Evolutionary conservation across 495 filamentous ascomycete species (phyloP).

Genomic region (Lichenothelia convexa): DNA sequence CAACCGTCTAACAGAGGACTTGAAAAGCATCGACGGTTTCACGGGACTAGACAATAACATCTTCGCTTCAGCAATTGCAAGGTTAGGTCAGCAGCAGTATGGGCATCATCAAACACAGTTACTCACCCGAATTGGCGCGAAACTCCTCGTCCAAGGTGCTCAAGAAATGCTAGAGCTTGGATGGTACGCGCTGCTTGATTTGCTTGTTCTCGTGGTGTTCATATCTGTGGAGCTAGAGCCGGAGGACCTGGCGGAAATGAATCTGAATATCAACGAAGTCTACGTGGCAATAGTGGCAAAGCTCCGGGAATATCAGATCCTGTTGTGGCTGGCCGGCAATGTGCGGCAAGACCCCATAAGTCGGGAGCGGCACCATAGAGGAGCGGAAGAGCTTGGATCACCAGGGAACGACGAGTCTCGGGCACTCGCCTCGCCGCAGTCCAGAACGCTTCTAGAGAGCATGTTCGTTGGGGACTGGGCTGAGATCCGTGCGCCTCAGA

Average conservation of each 20-base stretch:
- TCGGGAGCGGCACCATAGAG: background rate
- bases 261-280: slow-evolving; percentile 46
- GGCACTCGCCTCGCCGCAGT: background rate
- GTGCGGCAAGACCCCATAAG: slow-evolving; percentile 6
- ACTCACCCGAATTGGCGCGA: slow-evolving; percentile 40
- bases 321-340: slow-evolving; percentile 62
- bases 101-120: slow-evolving; percentile 24
- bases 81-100: slow-evolving; percentile 18
- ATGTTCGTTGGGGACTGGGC: slow-evolving; percentile 17
- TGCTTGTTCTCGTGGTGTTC: slow-evolving; percentile 69
- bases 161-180: slow-evolving; percentile 59
- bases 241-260: slow-evolving; percentile 40
- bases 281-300: slow-evolving; percentile 47
- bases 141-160: slow-evolving; percentile 49
- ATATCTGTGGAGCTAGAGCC: slow-evolving; percentile 61
- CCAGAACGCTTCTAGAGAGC: slow-evolving; percentile 11
- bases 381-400: background rate
- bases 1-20: slow-evolving; percentile 18
- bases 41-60: slow-evolving; percentile 31
- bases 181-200: slow-evolving; percentile 51
- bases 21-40: slow-evolving; percentile 38
- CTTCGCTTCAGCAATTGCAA: slow-evolving; percentile 31
- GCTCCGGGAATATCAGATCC: slow-evolving; percentile 55
- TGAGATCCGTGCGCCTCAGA: slow-evolving; percentile 1
- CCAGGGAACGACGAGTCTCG: slow-evolving; percentile 1